These are phyloP conservation scores for Alternaria sp. DNA, from an alignment of 2,329 filamentous ascomycete genomes.

Conservation along the genomic window DNA sequence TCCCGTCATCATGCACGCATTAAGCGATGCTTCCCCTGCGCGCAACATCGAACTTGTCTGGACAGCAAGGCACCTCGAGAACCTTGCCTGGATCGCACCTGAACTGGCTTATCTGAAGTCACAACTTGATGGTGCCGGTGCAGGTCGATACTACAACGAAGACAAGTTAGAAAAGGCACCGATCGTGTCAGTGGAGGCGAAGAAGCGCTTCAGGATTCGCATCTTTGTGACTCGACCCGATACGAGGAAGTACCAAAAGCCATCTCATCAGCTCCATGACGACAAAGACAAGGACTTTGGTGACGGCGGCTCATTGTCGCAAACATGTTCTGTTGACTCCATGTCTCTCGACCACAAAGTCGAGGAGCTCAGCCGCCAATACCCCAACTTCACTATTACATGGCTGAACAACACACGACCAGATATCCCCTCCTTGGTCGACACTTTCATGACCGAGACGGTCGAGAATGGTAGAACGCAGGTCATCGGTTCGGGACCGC, in stretches of 20 bases:
- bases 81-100: conserved; percentile 2
- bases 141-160: background rate
- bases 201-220: conserved; percentile 4
- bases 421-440: background rate
- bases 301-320: background rate
- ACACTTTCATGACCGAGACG: conserved; percentile 1
- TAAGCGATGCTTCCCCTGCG: background rate
- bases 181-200: background rate
- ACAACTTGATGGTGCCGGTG: background rate
- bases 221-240: conserved; percentile 5
- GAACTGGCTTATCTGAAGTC: conserved; percentile 5
- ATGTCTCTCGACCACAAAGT: background rate
- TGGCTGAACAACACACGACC: conserved; percentile 7
- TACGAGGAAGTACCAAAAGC: background rate
- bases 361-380: background rate
- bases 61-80: conserved; percentile 5
- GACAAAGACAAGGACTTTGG: background rate
- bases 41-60: conserved; percentile 9
- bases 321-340: background rate
- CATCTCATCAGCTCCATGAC: background rate
- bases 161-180: conserved; percentile 5
- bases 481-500: background rate
- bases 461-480: conserved; percentile 4
- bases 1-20: conserved; percentile 3
- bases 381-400: conserved; percentile 4